Conservation (phyloP, 228 moss, liverwort and hornwort genomes). For the Sphagnum magellanicum region DNA sequence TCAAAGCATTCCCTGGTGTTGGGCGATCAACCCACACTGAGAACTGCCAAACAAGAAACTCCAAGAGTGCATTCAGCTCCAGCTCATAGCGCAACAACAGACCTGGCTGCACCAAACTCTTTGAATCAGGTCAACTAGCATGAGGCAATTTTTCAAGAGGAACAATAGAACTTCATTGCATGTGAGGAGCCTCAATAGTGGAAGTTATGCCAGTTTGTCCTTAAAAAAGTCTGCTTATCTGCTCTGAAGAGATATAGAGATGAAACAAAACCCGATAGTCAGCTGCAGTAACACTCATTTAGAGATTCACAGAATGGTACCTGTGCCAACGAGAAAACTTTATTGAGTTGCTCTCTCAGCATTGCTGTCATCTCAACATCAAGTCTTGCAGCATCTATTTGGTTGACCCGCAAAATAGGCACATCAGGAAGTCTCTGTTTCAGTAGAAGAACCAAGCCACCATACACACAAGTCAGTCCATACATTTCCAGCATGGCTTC, state of each 20-base stretch:
- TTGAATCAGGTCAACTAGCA: neutral
- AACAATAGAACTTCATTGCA: too few relatives aligned
- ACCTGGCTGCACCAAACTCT: conserved; percentile 86
- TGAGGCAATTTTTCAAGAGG: too few relatives aligned
- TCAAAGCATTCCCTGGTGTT: conserved; percentile 89
- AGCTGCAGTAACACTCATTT: neutral
- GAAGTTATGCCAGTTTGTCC: too few relatives aligned
- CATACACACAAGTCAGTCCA: neutral
- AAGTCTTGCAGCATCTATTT: conserved; percentile 85
- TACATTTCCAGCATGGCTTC: neutral
- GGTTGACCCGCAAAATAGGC: conserved; percentile 81
- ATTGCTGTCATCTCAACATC: conserved; percentile 92
- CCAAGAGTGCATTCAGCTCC: conserved; percentile 87
- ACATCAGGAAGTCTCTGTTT: conserved; percentile 65
- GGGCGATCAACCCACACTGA: conserved; percentile 98
- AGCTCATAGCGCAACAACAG: conserved; percentile 88
- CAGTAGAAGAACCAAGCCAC: neutral
- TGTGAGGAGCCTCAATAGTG: too few relatives aligned
- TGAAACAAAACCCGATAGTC: neutral
- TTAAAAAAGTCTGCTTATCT: too few relatives aligned
- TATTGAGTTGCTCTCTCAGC: conserved; percentile 85
- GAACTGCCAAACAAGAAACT: conserved; percentile 90
- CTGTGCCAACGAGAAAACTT: conserved; percentile 84
- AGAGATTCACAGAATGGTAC: conserved; percentile 15
- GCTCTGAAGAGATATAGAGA: neutral